A percentile compares a stretch with the other conserved stretches of the same genome.
phyloP scores from a whole-genome alignment of 352 stramenopile genomes.

The Phytophthora ohioensis region DNA sequence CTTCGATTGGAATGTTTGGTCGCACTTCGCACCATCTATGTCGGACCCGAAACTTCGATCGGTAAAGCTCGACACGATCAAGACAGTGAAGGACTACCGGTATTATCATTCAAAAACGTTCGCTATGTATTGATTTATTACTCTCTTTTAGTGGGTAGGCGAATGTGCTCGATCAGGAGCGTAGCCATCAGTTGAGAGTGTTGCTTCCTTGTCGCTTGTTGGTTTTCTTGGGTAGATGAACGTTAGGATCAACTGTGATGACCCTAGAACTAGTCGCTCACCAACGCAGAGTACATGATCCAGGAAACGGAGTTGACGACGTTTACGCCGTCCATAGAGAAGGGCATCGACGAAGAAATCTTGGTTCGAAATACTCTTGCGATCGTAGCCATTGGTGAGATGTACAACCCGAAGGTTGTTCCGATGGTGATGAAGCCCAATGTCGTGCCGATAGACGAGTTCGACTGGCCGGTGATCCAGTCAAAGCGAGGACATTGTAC shows the following conservation, averaged over 20 bases:
- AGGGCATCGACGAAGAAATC: conserved; percentile 29
- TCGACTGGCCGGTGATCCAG: conserved; percentile 26
- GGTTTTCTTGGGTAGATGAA: conserved; percentile 44
- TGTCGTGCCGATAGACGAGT: conserved; percentile 30
- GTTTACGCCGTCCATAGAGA: conserved; percentile 32
- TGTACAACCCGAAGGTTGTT: conserved; percentile 56
- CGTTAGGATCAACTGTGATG: conserved; percentile 48
- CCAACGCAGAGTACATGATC: conserved; percentile 1
- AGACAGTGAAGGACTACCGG: no score
- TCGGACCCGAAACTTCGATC: background rate
- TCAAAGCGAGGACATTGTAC: conserved; percentile 39
- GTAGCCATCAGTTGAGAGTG: background rate
- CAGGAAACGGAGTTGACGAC: conserved; percentile 22
- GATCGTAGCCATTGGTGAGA: conserved; percentile 59
- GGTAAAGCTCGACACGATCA: background rate
- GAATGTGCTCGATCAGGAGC: background rate
- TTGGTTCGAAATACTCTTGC: conserved; percentile 33
- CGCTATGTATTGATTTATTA: no score
- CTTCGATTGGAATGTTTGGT: conserved; percentile 27
- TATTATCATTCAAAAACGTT: no score
- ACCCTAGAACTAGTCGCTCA: conserved; percentile 24
- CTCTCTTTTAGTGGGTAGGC: background rate
- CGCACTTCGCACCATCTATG: conserved; percentile 30
- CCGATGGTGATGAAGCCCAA: conserved; percentile 53
- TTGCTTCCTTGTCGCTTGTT: background rate